These are phyloP conservation scores for Stemphylium vesicarium DNA, from an alignment of 2,329 filamentous ascomycete species.

Conservation along the genomic window DNA sequence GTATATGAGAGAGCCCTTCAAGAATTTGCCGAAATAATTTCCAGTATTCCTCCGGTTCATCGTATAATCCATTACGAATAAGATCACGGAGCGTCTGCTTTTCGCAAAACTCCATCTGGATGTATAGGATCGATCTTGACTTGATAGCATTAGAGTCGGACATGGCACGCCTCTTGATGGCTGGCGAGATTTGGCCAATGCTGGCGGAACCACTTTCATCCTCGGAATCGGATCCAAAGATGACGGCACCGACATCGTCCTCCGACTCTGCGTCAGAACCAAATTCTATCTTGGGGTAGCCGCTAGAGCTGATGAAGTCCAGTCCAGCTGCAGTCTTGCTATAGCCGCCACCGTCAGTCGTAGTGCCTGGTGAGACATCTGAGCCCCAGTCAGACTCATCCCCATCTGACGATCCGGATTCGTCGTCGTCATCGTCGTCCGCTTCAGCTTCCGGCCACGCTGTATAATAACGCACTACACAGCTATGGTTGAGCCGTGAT, in stretches of 20 bases:
- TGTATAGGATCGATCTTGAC: slow-evolving; percentile 81
- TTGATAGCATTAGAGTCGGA: slow-evolving; percentile 57
- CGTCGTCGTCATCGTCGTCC: slow-evolving; percentile 37
- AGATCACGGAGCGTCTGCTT: slow-evolving; percentile 89
- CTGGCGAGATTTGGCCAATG: slow-evolving; percentile 42
- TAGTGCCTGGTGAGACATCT: slow-evolving; percentile 32
- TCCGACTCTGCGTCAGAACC: slow-evolving; percentile 63
- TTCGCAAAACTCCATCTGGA: slow-evolving; percentile 99
- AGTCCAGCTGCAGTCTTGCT: slow-evolving; percentile 75
- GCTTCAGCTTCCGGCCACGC: slow-evolving; percentile 83
- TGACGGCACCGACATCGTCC: slow-evolving; percentile 42
- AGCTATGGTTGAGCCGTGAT: slow-evolving; percentile 90
- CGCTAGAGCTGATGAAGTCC: slow-evolving; percentile 91
- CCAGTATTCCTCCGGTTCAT: slow-evolving; percentile 82
- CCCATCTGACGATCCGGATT: slow-evolving; percentile 31
- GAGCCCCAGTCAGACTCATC: slow-evolving; percentile 37
- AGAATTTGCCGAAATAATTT: slow-evolving; percentile 88
- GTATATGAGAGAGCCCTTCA: slow-evolving; percentile 88
- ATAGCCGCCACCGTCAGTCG: slow-evolving; percentile 60
- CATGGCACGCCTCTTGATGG: slow-evolving; percentile 47
- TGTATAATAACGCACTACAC: slow-evolving; percentile 88
- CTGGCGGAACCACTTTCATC: slow-evolving; percentile 53
- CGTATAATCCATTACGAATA: slow-evolving; percentile 76
- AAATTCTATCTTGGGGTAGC: slow-evolving; percentile 78
- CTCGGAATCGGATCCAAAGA: slow-evolving; percentile 52